Conservation (phyloP, 768 basidiomycete genomes). For the Wakefieldia striispora region DNA sequence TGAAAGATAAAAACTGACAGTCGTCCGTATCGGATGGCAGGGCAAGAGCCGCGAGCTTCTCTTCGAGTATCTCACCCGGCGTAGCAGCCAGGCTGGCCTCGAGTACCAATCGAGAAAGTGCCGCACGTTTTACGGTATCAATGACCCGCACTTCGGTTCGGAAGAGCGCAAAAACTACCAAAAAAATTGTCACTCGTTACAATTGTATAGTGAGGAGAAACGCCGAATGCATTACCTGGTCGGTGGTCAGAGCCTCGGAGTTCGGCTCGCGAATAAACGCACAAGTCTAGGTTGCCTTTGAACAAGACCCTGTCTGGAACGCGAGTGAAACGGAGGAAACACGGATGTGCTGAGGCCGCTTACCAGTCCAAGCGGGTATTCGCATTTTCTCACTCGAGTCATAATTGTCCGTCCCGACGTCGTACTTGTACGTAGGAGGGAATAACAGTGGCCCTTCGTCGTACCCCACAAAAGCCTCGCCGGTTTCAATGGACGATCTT, state of each 20-base stretch:
- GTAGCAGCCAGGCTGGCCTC: constrained; percentile 60
- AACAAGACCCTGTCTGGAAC: constrained; percentile 88
- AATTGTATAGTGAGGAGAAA: background rate
- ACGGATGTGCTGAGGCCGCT: constrained; percentile 14
- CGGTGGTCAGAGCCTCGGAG: constrained; percentile 92
- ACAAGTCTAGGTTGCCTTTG: constrained; percentile 73
- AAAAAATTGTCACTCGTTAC: background rate
- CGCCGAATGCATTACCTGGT: constrained; percentile 55
- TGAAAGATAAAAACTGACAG: constrained; percentile 25
- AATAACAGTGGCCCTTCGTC: constrained; percentile 91
- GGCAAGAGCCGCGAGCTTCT: constrained; percentile 62
- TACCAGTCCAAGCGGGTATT: constrained; percentile 97
- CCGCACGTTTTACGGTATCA: constrained; percentile 70
- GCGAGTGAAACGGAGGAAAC: constrained; percentile 3
- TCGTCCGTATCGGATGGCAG: constrained; percentile 41
- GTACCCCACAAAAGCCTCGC: constrained; percentile 79
- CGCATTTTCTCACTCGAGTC: constrained; percentile 96
- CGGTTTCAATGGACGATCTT: constrained; percentile 62
- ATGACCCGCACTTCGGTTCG: constrained; percentile 73
- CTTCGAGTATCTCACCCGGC: constrained; percentile 67
- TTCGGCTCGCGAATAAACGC: constrained; percentile 81
- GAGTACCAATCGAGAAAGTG: constrained; percentile 65
- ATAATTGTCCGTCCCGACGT: constrained; percentile 77
- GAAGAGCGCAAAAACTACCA: constrained; percentile 80
- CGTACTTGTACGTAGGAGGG: constrained; percentile 92